Percentiles rank a stretch among this genome's conserved stretches.
phyloP scores from a whole-genome alignment of 257 asterid species.

The Linaria vulgaris region DNA sequence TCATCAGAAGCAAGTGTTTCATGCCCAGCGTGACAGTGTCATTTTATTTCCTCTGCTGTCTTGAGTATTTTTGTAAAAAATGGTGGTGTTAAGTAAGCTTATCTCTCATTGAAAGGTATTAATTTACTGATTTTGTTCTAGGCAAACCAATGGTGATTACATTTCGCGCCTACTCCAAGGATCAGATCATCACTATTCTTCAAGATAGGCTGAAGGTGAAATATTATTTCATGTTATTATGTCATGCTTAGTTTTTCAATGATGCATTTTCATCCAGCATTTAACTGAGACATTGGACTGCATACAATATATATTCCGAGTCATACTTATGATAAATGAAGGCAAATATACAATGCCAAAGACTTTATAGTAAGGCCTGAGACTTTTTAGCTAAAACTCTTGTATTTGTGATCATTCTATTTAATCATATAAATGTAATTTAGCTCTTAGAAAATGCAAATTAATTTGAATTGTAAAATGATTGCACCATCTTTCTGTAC shows the following conservation, averaged over 20 bases:
- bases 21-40: not conserved
- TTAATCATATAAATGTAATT: constrained; percentile 1
- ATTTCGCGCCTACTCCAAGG: constrained; percentile 88
- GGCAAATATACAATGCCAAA: constrained; percentile 15
- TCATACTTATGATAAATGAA: constrained; percentile 20
- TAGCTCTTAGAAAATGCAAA: not conserved
- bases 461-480: not conserved
- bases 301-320: not conserved
- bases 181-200: constrained; percentile 79
- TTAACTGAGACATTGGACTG: constrained; percentile 17
- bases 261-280: not conserved
- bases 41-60: constrained; percentile 8
- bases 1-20: constrained; percentile 6
- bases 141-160: constrained; percentile 94
- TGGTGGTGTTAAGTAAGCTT: constrained; percentile 15
- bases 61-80: constrained; percentile 15
- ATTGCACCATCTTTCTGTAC: constrained; percentile 13
- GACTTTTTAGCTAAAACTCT: not conserved
- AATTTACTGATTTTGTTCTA: constrained; percentile 30
- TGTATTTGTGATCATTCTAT: not conserved
- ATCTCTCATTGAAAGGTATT: constrained; percentile 16
- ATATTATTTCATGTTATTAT: constrained; percentile 14
- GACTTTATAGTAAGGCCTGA: constrained; percentile 15
- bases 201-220: constrained; percentile 76
- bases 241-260: not conserved